Evolutionary conservation across 2,329 filamentous ascomycete genomes (phyloP).

Genomic region (Hymenoscyphus scutula): DNA sequence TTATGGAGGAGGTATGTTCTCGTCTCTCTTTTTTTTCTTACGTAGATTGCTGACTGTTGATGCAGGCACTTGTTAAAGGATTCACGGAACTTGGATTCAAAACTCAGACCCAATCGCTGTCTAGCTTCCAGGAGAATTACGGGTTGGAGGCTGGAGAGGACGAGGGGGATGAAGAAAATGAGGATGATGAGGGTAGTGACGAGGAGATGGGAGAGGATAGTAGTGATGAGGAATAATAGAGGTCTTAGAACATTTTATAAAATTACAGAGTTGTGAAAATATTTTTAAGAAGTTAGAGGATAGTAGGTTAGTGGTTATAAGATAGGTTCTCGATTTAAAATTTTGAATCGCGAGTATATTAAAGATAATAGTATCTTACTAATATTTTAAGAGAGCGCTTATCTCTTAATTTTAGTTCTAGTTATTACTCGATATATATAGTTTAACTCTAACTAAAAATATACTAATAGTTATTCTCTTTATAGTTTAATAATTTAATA

Average conservation of each 20-base stretch:
- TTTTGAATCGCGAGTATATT: no score
- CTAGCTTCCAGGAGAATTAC: slow-evolving; percentile 86
- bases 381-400: no score
- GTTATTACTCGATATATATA: no score
- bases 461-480: no score
- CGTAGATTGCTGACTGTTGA: slow-evolving; percentile 13
- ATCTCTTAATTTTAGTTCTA: no score
- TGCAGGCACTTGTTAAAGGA: slow-evolving; percentile 69
- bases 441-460: no score
- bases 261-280: not conserved
- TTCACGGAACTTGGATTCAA: slow-evolving; percentile 77
- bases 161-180: slow-evolving; percentile 43
- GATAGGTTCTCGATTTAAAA: no score
- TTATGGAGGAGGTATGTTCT: slow-evolving; percentile 75
- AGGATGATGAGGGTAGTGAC: slow-evolving; percentile 28
- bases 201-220: slow-evolving; percentile 22
- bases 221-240: slow-evolving; percentile 27
- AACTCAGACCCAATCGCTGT: slow-evolving; percentile 69
- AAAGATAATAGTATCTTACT: no score
- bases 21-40: slow-evolving; percentile 13
- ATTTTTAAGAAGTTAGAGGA: not conserved
- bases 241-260: not conserved
- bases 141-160: slow-evolving; percentile 68
- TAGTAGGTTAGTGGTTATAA: no score
- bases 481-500: no score